Evolutionary conservation across 352 stramenopile species (phyloP), one percentile per base, ranked within the genome.

Genomic region (Pythium coloratum): DNA sequence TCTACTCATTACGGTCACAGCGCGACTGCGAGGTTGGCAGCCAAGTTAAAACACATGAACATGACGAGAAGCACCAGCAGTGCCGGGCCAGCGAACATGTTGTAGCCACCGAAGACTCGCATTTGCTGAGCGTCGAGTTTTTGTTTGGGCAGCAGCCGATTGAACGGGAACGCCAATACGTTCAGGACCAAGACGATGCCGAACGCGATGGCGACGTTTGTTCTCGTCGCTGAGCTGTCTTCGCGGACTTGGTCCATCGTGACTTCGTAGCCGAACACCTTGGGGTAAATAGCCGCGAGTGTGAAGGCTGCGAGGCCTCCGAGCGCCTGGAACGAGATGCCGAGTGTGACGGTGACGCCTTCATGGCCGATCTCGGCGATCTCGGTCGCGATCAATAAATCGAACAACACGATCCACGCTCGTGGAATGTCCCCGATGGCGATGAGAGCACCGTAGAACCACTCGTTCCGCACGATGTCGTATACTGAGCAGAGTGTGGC

Each of bases 271-370:
- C 18, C 26, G 13, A 55, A 38, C 5, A 60, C 28, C 5, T 69
- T 28, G 33, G 55, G 75, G 18, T 83, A 69, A 53, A 58, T 69
- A 8, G 56, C 26, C 2, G 67, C 68, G 14, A 82, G n/a, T 12
- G 63, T 74, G 42, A 71, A 66, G 3, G 66, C 59, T 2, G 59
- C 57, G n/a, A 76, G 57, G 20, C 54, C 69, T 4, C 68, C 62
- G 32, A 88, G 69, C 33, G 62, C 70, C 49, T 85, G 71, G 40
- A 82, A 76, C 5, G 82, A 87, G 30, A 85, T 61, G 8, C 84
- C 56, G n/a, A 88, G 50, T 0, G 80, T 78, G 33, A 86, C 72
- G 0, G 76, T 84, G 32, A 77, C 75, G 5, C 80, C 82, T 60
- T 88, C 80, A 12, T 64, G 72, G 3, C 78, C 82, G 2, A 78